These are phyloP conservation scores for Hemileia vastatrix DNA, from an alignment of 1,284 basidiomycete species.

Conservation along the genomic window DNA sequence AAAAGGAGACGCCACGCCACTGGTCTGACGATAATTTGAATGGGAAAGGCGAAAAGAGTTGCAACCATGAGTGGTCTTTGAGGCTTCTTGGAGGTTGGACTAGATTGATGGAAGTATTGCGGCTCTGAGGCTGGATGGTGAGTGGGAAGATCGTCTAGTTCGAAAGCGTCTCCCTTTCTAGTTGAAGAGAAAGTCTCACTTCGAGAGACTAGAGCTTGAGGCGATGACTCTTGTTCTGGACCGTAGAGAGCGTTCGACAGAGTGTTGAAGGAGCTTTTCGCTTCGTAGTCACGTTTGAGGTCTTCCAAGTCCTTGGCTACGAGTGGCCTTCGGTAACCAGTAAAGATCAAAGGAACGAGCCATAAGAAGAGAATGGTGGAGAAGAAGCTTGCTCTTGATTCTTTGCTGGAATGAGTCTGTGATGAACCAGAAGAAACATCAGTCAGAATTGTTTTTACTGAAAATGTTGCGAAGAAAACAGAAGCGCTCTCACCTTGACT, in stretches of 20 bases:
- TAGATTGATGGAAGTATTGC: too few relatives aligned
- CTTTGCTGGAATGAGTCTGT: conserved; percentile 21
- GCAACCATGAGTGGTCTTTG: too few relatives aligned
- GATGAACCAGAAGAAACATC: background rate
- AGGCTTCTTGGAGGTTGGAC: too few relatives aligned
- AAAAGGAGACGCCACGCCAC: too few relatives aligned
- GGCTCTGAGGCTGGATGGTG: too few relatives aligned
- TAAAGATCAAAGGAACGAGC: conserved; percentile 29
- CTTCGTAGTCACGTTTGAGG: conserved; percentile 27
- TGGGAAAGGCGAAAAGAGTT: too few relatives aligned
- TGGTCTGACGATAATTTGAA: too few relatives aligned
- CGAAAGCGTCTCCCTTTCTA: background rate
- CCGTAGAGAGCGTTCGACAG: background rate
- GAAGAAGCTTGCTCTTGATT: conserved; percentile 30
- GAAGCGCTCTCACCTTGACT: background rate
- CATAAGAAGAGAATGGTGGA: conserved; percentile 32
- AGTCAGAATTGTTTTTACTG: too few relatives aligned
- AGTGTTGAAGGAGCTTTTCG: conserved; percentile 10
- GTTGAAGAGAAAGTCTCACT: background rate
- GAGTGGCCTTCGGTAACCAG: conserved; percentile 26
- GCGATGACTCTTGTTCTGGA: background rate
- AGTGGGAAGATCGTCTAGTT: background rate
- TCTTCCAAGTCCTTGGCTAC: conserved; percentile 28
- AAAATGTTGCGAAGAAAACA: background rate
- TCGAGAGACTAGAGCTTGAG: background rate